Evolutionary conservation across 164 flowering plant genomes (phyloP).

Genomic region (Liquidambar formosana): DNA sequence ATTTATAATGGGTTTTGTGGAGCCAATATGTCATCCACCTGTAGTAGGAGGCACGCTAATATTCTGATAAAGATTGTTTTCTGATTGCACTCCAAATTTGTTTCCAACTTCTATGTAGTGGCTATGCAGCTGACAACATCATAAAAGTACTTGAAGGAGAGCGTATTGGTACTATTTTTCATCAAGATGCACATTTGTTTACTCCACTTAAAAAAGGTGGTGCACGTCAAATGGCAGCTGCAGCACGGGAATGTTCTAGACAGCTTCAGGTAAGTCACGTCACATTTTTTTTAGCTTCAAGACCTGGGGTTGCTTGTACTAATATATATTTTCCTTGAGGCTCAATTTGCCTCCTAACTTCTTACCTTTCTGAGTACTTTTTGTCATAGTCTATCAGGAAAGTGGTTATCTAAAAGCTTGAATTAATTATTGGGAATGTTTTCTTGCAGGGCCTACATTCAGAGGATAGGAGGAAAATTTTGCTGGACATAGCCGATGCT

Average conservation of each 20-base stretch:
- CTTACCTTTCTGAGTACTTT: not conserved
- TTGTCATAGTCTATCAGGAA: not conserved
- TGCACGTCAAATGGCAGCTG: constrained; percentile 85
- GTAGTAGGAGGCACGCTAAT: not conserved
- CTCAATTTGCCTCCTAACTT: not conserved
- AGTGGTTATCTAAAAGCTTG: not conserved
- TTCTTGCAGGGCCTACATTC: constrained; percentile 55
- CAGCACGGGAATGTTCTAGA: constrained; percentile 84
- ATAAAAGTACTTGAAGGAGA: constrained; percentile 68
- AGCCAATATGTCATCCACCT: not conserved
- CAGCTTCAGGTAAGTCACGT: constrained; percentile 63
- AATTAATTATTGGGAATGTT: not conserved
- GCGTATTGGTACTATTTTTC: constrained; percentile 76
- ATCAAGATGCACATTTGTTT: constrained; percentile 73
- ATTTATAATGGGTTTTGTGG: not conserved
- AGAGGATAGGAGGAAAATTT: constrained; percentile 63
- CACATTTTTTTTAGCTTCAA: not conserved
- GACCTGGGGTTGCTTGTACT: not conserved
- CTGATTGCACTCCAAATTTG: constrained; percentile 12
- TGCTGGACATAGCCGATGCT: constrained; percentile 77
- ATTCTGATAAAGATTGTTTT: not conserved
- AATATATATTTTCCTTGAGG: not conserved
- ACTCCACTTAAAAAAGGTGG: constrained; percentile 38
- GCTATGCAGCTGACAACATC: constrained; percentile 60
- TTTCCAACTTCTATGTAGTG: constrained; percentile 44